These are phyloP conservation scores for Ceratocystis cacaofunesta DNA, from an alignment of 2,329 filamentous ascomycete genomes.

Conservation along the genomic window DNA sequence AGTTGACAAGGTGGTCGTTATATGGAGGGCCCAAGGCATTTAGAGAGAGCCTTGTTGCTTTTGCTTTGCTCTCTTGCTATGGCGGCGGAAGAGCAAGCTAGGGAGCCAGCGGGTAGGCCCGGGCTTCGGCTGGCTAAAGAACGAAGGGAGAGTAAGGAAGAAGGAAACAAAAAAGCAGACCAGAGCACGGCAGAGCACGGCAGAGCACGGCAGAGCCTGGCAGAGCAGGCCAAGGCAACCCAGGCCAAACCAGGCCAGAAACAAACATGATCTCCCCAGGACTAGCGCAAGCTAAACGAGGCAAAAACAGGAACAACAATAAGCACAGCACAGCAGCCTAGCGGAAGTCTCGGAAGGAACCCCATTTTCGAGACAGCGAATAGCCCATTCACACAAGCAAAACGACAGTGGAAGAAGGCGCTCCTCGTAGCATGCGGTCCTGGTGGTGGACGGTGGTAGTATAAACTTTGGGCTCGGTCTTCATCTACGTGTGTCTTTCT, in stretches of 20 bases:
- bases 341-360: background rate
- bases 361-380: background rate
- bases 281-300: background rate
- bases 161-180: too few species aligned
- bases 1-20: background rate
- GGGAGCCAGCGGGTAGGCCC: too few species aligned
- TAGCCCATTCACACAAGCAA: background rate
- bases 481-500: background rate
- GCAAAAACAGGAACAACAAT: background rate
- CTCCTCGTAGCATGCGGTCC: background rate
- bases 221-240: too few species aligned
- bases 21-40: background rate
- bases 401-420: background rate
- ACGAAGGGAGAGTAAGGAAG: too few species aligned
- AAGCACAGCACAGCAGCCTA: background rate
- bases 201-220: too few species aligned
- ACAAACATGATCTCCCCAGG: too few species aligned
- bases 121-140: too few species aligned
- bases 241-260: too few species aligned
- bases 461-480: background rate
- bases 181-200: too few species aligned
- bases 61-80: too few species aligned
- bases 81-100: too few species aligned
- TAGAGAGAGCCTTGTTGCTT: background rate
- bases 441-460: background rate